These are phyloP conservation scores for Blastomyces gilchristii DNA, from an alignment of 2,329 filamentous ascomycete species.

Conservation along the genomic window DNA sequence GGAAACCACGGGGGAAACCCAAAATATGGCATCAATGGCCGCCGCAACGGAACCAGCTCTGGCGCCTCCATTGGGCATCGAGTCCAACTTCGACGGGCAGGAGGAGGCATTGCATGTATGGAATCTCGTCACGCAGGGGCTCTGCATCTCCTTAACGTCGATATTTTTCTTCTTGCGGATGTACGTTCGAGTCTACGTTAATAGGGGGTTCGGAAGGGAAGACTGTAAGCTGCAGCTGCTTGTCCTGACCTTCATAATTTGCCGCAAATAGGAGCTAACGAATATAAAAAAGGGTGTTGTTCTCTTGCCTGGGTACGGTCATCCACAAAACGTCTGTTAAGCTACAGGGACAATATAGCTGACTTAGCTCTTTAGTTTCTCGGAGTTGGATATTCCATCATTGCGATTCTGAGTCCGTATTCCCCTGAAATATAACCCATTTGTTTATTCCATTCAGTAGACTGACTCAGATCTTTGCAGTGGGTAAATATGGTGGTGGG, in stretches of 20 bases:
- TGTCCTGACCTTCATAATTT: neutral
- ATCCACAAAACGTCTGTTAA: neutral
- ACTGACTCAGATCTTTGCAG: conserved; percentile 9
- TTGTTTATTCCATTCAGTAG: neutral
- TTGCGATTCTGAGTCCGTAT: conserved; percentile 9
- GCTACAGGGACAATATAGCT: neutral
- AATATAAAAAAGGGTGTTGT: conserved; percentile 7
- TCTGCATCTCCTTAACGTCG: conserved; percentile 22
- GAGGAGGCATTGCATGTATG: conserved; percentile 20
- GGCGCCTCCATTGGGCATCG: conserved; percentile 5
- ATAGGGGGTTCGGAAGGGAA: conserved; percentile 19
- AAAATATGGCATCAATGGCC: neutral
- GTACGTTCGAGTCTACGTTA: conserved; percentile 20
- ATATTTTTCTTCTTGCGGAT: conserved; percentile 20
- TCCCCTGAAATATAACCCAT: neutral
- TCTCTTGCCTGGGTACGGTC: conserved; percentile 3
- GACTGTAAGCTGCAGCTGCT: conserved; percentile 19
- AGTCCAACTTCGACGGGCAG: conserved; percentile 9
- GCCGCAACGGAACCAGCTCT: neutral
- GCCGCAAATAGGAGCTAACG: neutral
- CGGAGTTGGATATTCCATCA: conserved; percentile 8
- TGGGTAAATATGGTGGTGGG: conserved; percentile 30
- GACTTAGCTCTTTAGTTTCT: conserved; percentile 6
- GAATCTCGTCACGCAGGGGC: conserved; percentile 21
- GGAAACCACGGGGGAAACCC: neutral